Base-by-base conservation (phyloP, 352 stramenopile genomes). In the Saprolegnia diclina region DNA sequence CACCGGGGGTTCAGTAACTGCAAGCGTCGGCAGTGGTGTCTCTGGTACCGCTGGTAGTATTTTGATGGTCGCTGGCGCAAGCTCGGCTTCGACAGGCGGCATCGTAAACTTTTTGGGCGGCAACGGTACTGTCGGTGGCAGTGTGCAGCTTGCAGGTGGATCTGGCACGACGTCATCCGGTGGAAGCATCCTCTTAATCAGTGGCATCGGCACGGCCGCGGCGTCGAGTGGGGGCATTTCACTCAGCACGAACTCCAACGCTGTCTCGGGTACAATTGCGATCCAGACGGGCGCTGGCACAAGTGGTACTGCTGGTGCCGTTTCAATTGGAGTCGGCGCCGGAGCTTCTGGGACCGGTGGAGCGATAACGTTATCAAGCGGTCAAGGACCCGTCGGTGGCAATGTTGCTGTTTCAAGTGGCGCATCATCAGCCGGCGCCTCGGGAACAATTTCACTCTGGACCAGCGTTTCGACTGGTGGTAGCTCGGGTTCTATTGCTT, bases 341-440 rank as follows among this genome's bases (percentile, higher is more conserved):
- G 72, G 83, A 56, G 77, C 71, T 26, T 64, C 69, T 32, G 81
- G 77, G 0, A 74, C 80, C 22, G 92, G 85, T 63, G 89, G 89
- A 46, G 63, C 71, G 4, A 74, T 97, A 37, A 81, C 78, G 32
- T 63, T 96, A 4, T 86, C 73, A 21, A 92, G 87, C 19, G 89
- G 87, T 18, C 26, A 55, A n/a, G 80, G 87, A 13, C 71, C 74
- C 26, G 83, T 83, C 37, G 74, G 87, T 71, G 68, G 91, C 38
- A 62, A 63, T n/a, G 24, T 66, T 21, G 26, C 38, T 13, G 16
- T 66, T 18, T n/a, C n/a, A n/a, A 66, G 57, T 66, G 57, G 57
- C 5, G 16, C 57, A 37, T 66, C 57, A n/a, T 42, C 57, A 18
- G 57, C 57, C 37, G 57, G 57, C 11, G 6, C 57, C 2, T 66